Conservation (phyloP, 768 basidiomycete genomes). For the Russula sp. region DNA sequence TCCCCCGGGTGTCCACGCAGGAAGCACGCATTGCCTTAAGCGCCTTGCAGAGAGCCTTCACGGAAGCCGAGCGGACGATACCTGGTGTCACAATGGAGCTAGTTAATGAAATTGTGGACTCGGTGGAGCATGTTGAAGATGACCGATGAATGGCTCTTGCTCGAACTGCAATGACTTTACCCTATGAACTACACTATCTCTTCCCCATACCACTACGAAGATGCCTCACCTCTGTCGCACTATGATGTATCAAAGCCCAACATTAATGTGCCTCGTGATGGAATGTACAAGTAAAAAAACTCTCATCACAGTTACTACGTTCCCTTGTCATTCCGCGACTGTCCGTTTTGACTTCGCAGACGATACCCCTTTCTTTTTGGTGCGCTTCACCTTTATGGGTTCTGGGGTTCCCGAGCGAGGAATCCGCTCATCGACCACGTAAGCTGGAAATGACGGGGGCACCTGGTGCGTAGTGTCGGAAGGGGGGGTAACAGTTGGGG, state of each 20-base stretch:
- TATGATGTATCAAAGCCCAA: slow-evolving; percentile 13
- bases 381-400: slow-evolving; percentile 66
- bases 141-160: slow-evolving; percentile 37
- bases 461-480: slow-evolving; percentile 13
- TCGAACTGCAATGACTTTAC: not conserved
- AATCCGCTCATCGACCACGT: slow-evolving; percentile 45
- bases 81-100: slow-evolving; percentile 91
- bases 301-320: slow-evolving; percentile 3
- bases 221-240: not conserved
- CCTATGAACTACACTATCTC: slow-evolving; percentile 15
- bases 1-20: slow-evolving; percentile 87
- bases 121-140: slow-evolving; percentile 85
- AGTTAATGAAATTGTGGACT: slow-evolving; percentile 90
- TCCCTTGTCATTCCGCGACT: slow-evolving; percentile 22
- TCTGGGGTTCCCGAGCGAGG: slow-evolving; percentile 52
- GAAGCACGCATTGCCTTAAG: slow-evolving; percentile 84
- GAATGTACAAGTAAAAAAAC: slow-evolving; percentile 10
- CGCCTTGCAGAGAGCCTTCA: slow-evolving; percentile 84
- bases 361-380: slow-evolving; percentile 56
- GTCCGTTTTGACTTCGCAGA: slow-evolving; percentile 66
- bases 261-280: slow-evolving; percentile 15
- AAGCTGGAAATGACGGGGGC: slow-evolving; percentile 42
- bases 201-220: slow-evolving; percentile 6
- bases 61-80: slow-evolving; percentile 90
- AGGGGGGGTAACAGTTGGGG: slow-evolving; percentile 22